Evolutionary conservation across 495 filamentous ascomycete genomes (phyloP).

Genomic region (Xylaria venustula): DNA sequence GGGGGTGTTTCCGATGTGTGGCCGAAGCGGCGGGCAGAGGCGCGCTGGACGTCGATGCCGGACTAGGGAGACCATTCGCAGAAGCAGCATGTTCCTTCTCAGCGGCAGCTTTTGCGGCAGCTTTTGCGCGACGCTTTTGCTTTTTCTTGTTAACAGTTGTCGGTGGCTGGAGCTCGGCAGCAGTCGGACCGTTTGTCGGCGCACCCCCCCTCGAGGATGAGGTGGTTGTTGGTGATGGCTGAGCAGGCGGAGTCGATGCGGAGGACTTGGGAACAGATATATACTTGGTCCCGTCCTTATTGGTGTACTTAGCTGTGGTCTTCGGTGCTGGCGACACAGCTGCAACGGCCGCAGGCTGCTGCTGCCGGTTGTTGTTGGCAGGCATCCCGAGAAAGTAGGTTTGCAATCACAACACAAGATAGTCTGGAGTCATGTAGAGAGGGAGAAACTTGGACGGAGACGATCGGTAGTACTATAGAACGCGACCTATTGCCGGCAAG

Average conservation of each 20-base stretch:
- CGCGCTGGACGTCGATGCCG: slow-evolving; percentile 32
- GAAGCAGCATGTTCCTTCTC: slow-evolving; percentile 29
- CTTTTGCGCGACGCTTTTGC: slow-evolving; percentile 80
- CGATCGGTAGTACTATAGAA: slow-evolving; percentile 5
- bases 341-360: slow-evolving; percentile 38
- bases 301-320: slow-evolving; percentile 56
- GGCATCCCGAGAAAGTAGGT: slow-evolving; percentile 46
- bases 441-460: not conserved
- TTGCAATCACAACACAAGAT: slow-evolving; percentile 26
- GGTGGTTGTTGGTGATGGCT: slow-evolving; percentile 45
- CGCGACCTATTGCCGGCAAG: slow-evolving; percentile 13
- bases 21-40: slow-evolving; percentile 19
- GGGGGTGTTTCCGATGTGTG: slow-evolving; percentile 27
- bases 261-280: slow-evolving; percentile 63
- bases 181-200: slow-evolving; percentile 22
- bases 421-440: slow-evolving; percentile 31
- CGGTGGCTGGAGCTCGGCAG: slow-evolving; percentile 25
- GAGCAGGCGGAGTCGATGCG: slow-evolving; percentile 49
- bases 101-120: slow-evolving; percentile 68
- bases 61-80: slow-evolving; percentile 41
- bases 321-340: slow-evolving; percentile 40
- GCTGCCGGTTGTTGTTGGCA: slow-evolving; percentile 39
- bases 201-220: slow-evolving; percentile 32
- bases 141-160: slow-evolving; percentile 83
- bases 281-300: slow-evolving; percentile 68